Evolutionary conservation across 2,329 filamentous ascomycete species (phyloP), one percentile per base, ranked within the genome.

Genomic region (Talaromyces pinophilus): DNA sequence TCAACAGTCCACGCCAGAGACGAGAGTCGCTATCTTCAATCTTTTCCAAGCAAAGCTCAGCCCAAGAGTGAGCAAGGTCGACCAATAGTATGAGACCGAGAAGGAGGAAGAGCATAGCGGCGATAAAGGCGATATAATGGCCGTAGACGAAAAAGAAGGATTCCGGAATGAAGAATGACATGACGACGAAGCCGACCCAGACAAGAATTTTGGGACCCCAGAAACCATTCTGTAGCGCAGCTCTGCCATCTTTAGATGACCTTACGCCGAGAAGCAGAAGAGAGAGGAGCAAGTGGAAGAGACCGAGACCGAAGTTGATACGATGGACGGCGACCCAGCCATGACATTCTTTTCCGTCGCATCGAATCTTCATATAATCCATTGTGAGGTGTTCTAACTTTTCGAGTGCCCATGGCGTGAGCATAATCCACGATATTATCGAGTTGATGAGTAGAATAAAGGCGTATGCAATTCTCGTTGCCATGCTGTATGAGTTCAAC

Each of bases 341-440:
- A 76, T 96, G 91, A 78, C 95, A 99, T 75, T 94, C 87, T 71
- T 94, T 92, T 60, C 91, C 93, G 33, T 92, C 90, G 77, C 95
- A 99, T 74, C 90, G 90, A 75, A 99, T 96, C 74, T 92, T 93
- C 82, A 99, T 93, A 76, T 97, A 98, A 80, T 98, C 93, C 70
- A 99, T 86, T 13, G 92, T 95, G 64, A 98, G 84, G 70, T 96
- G 88, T 80, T 98, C 89, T 5, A 99, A 85, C 78, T 98, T 98
- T 74, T 97, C 92, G 76, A 99, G 92, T 40, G 95, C 95, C 95
- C 95, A 99, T 63, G 93, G 92, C 25, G 95, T 99, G 82, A 99
- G 92, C 92, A 98, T 97, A 72, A 99, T 92, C 95, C 95, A 99
- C 42, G 95, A 94, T 62, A 98, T 79, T 70, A 98, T 97, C 67